Evolutionary conservation across 78 protist species (phyloP), one percentile per base, ranked within the genome.

Genomic region (Monosiga brevicollis): DNA sequence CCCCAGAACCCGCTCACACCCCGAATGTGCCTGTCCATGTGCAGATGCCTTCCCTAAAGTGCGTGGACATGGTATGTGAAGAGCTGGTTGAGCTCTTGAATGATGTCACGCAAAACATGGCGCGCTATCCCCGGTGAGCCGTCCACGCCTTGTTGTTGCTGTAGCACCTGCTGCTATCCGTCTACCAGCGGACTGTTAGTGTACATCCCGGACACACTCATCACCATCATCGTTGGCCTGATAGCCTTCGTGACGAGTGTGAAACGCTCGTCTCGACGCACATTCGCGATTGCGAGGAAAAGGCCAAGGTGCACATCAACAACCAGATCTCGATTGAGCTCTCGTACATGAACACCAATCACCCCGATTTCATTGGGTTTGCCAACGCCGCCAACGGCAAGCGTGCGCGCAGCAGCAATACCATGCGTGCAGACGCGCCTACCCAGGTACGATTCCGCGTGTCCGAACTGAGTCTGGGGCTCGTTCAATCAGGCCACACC

Each of bases 21-120:
- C n/a, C n/a, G n/a, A n/a, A n/a, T n/a, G n/a, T n/a, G n/a, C n/a
- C n/a, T n/a, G n/a, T 72, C 23, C 86, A 86, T 74, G 88, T 95
- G 25, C 91, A 93, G 42, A 93, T 87, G 6, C 95, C 95, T 29
- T 55, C 83, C 15, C 20, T 85, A 34, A 3, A 85, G 81, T 93
- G 95, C 78, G 94, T 91, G 6, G 96, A 94, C 73, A 78, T 87
- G n/a, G 96, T 92, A 23, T 88, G 80, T 76, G 93, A 91, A 15
- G 98, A 96, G 84, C 89, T 96, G 20, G 86, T 83, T 38, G 43
- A 90, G 39, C 82, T 93, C 40, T 86, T 89, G 29, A 20, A 70
- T 1, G 32, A 20, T 24, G 23, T 36, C 75, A 29, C 74, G 42
- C 15, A 80, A 0, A 62, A 76, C 35, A 32, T 88, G 49, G n/a